These are phyloP conservation scores for Calonectria hongkongensis DNA, from an alignment of 2,329 filamentous ascomycete species.

Conservation along the genomic window DNA sequence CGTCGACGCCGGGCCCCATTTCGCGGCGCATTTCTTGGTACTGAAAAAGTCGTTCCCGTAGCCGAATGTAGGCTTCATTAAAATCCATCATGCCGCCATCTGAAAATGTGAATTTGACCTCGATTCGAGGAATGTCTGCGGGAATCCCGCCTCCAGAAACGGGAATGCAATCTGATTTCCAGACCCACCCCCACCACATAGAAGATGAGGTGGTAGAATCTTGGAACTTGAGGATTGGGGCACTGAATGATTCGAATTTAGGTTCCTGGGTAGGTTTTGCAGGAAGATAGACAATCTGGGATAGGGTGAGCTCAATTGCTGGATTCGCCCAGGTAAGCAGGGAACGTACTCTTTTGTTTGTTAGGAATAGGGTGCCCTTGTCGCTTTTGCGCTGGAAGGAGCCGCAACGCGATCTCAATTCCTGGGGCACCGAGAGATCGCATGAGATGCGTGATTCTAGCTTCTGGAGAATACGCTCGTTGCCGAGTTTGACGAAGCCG, in stretches of 20 bases:
- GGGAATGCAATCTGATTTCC: slow-evolving; percentile 87
- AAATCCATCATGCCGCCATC: slow-evolving; percentile 98
- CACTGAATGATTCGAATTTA: slow-evolving; percentile 88
- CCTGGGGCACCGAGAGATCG: slow-evolving; percentile 82
- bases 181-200: slow-evolving; percentile 95
- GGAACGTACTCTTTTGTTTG: slow-evolving; percentile 83
- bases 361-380: slow-evolving; percentile 85
- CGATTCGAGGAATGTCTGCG: slow-evolving; percentile 81
- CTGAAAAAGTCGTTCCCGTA: slow-evolving; percentile 89
- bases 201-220: slow-evolving; percentile 88
- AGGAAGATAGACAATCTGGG: slow-evolving; percentile 90
- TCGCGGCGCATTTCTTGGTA: slow-evolving; percentile 84
- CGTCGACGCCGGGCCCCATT: slow-evolving; percentile 76
- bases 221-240: slow-evolving; percentile 89
- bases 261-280: slow-evolving; percentile 76
- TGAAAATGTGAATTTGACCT: slow-evolving; percentile 91
- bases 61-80: slow-evolving; percentile 85
- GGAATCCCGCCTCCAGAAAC: slow-evolving; percentile 90
- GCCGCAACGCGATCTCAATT: slow-evolving; percentile 75
- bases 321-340: slow-evolving; percentile 33
- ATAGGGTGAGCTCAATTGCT: slow-evolving; percentile 13
- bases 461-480: slow-evolving; percentile 87
- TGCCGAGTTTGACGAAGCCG: slow-evolving; percentile 88
- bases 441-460: slow-evolving; percentile 87
- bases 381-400: slow-evolving; percentile 83